Base-by-base conservation (phyloP, 2,329 filamentous ascomycete species). In the Arthrocladium fulminans region DNA sequence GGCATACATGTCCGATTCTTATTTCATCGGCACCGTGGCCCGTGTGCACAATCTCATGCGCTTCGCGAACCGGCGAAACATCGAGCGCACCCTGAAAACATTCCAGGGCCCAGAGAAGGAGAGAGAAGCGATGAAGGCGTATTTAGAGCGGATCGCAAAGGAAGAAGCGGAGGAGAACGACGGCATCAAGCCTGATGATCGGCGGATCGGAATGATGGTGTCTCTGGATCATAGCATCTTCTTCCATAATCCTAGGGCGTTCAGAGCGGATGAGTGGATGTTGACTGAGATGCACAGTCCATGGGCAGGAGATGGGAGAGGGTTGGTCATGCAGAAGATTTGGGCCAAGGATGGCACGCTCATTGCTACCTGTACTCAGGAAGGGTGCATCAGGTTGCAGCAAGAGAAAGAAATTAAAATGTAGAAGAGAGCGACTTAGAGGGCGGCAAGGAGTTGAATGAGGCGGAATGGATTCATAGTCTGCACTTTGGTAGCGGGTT, bases 1-100 rank as follows among this genome's bases (percentile, higher is more conserved):
- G 53, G 90, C 90, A 20, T 98, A 97, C 70, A 86, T 97, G 72
- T 87, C 83, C 22, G 90, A 97, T 68, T 85, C 79, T 62, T 92
- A 86, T 70, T 97, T 98, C 68, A 89, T 97, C 65, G 89, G 86
- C 32, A 96, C 89, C 1, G 80, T 96, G 6, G 74, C 83, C 23
- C 80, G 87, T 17, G 82, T 89, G 47, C 89, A 96, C 66, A 76
- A 80, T 49, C 74, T 96, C 29, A 89, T 85, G 77, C 76, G 86
- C 12, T 87, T 86, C 63, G 79, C 76, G 1, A 75, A 70, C 10
- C 73, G 73, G 1, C 67, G 57, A 3, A 67, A 68, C 44, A 61
- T 72, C 20, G 59, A 70, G 56, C 57, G 62, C 53, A 59, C 64
- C 0, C 50, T 72, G 20, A 62, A 64, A 5, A 60, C 60, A 8